These are phyloP conservation scores for Colletotrichum costaricense DNA, from an alignment of 2,329 filamentous ascomycete species.

Conservation along the genomic window DNA sequence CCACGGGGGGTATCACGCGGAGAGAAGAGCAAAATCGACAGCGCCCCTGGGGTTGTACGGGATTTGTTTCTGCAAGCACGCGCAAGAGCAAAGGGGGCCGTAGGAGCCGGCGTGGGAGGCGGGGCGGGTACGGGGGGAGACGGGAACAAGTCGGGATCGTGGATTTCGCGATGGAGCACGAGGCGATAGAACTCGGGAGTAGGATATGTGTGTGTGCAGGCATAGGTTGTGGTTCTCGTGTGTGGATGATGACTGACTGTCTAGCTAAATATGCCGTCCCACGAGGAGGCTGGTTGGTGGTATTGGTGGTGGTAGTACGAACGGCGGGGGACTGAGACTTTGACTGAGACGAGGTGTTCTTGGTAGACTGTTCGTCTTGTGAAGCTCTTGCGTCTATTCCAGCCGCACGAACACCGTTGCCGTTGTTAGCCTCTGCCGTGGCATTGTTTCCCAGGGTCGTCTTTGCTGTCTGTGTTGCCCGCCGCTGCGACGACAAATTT, in stretches of 20 bases:
- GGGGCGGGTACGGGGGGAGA: constrained; percentile 11
- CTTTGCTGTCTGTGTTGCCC: background rate
- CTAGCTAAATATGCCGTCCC: constrained; percentile 23
- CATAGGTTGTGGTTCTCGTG: background rate
- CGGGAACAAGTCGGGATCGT: constrained; percentile 18
- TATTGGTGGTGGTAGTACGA: background rate
- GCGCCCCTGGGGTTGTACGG: background rate
- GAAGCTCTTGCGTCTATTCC: background rate
- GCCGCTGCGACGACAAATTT: constrained; percentile 12
- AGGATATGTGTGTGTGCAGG: background rate
- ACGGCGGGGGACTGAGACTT: background rate
- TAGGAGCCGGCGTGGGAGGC: background rate
- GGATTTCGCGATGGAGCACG: constrained; percentile 2
- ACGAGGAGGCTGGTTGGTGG: constrained; percentile 5
- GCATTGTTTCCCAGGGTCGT: background rate
- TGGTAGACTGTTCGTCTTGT: background rate
- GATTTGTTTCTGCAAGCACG: background rate
- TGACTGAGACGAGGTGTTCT: constrained; percentile 5
- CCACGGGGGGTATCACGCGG: constrained; percentile 18
- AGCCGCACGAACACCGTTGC: background rate
- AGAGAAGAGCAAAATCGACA: constrained; percentile 9
- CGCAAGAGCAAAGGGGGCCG: background rate
- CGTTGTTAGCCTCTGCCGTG: background rate
- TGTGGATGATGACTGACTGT: constrained; percentile 10
- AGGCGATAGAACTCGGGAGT: background rate